Conservation (phyloP, 2,329 filamentous ascomycete genomes). For the Cercospora canescens region DNA sequence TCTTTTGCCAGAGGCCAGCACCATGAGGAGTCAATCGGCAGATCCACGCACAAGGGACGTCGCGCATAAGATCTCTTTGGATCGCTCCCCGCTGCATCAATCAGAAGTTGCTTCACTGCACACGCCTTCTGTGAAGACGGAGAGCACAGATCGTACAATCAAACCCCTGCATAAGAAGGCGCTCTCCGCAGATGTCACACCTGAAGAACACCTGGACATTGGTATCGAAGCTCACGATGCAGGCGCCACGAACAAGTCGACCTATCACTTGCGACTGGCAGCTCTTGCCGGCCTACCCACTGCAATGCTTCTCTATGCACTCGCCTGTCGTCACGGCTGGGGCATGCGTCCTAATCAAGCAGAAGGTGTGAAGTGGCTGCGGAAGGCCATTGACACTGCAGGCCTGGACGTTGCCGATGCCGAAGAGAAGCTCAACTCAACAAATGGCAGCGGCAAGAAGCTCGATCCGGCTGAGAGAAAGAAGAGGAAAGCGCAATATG, state of each 20-base stretch:
- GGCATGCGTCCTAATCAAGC: slow-evolving; percentile 90
- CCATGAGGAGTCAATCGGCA: slow-evolving; percentile 33
- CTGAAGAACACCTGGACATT: slow-evolving; percentile 86
- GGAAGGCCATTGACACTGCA: slow-evolving; percentile 88
- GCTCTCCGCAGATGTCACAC: slow-evolving; percentile 66
- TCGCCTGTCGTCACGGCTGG: slow-evolving; percentile 96
- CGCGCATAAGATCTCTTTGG: not conserved
- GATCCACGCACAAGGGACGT: slow-evolving; percentile 26
- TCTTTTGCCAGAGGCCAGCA: slow-evolving; percentile 17
- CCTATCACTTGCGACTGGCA: slow-evolving; percentile 89
- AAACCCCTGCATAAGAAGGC: slow-evolving; percentile 52
- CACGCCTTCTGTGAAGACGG: slow-evolving; percentile 33
- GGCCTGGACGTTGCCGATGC: slow-evolving; percentile 74
- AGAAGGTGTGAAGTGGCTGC: slow-evolving; percentile 89
- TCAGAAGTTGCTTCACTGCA: slow-evolving; percentile 7
- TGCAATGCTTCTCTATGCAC: slow-evolving; percentile 91
- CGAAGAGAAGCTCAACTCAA: slow-evolving; percentile 23
- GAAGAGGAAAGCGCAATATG: slow-evolving; percentile 88
- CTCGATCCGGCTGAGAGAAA: slow-evolving; percentile 62
- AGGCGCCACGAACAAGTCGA: slow-evolving; percentile 87
- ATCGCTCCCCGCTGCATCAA: slow-evolving; percentile 10
- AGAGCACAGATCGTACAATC: slow-evolving; percentile 46
- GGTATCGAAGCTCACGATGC: slow-evolving; percentile 88
- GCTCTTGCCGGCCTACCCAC: slow-evolving; percentile 84
- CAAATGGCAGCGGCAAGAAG: slow-evolving; percentile 17